Conservation (phyloP, 2,329 filamentous ascomycete species). For the Teratosphaeria destructans region DNA sequence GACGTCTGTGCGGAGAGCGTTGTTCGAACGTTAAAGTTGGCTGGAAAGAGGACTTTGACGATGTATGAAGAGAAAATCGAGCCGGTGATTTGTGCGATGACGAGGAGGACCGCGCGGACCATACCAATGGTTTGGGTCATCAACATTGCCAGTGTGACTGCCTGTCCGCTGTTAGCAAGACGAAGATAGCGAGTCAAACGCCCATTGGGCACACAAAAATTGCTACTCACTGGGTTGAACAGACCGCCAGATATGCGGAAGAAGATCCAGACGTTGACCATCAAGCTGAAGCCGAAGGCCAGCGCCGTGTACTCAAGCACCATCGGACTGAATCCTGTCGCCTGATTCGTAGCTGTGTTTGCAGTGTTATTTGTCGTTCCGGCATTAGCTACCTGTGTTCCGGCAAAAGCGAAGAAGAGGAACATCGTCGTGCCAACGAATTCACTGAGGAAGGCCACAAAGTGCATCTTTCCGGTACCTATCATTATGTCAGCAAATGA, state of each 20-base stretch:
- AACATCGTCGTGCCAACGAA: conserved; percentile 28
- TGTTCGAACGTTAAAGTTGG: conserved; percentile 17
- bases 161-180: background rate
- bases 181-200: background rate
- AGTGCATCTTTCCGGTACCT: conserved; percentile 6
- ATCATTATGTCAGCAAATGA: background rate
- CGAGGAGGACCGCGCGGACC: conserved; percentile 17
- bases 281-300: conserved; percentile 22
- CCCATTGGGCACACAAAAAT: background rate
- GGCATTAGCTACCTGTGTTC: conserved; percentile 12
- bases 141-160: conserved; percentile 23
- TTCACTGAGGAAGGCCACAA: conserved; percentile 19
- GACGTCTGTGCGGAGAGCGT: conserved; percentile 19
- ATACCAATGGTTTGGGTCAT: conserved; percentile 15
- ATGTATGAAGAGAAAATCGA: conserved; percentile 22
- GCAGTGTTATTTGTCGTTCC: conserved; percentile 10
- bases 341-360: conserved; percentile 17
- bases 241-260: conserved; percentile 23
- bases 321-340: conserved; percentile 20
- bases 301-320: conserved; percentile 21
- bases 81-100: conserved; percentile 21
- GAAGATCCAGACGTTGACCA: conserved; percentile 24
- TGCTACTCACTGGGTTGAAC: conserved; percentile 17
- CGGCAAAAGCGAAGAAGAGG: conserved; percentile 25
- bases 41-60: conserved; percentile 20